Base-by-base conservation (phyloP, 768 basidiomycete genomes). In the Suillus lakei region DNA sequence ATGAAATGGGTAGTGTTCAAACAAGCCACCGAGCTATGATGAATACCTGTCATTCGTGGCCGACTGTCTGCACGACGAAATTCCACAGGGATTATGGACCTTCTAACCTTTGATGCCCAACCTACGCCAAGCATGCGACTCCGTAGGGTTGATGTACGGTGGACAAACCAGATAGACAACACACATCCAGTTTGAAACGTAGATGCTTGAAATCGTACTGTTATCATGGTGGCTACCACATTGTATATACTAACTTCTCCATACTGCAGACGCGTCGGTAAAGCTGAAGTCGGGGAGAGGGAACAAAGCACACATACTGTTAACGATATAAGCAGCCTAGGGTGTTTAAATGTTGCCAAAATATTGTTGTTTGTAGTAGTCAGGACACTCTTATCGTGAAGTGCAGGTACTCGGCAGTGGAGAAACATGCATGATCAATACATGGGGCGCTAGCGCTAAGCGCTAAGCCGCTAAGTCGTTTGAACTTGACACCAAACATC, bases 111-210 rank as follows among this genome's bases (percentile, higher is more conserved):
- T 6, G 79, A 39, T 39, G 39, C 39, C 39, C 15, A 39, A 39
- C 39, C 39, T 16, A 16, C 15, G 39, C 15, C 5, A 41, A 16
- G 5, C 15, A 41, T 5, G 39, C 39, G 39, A 41, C 39, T 41
- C 5, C 39, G 5, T 16, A 15, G 39, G 16, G 82, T 0, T 77
- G 44, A 94, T 88, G 71, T 95, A 90, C 4, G 87, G 87, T 74
- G 26, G 94, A 87, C 23, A 93, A 78, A 2, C 93, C 93, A 50
- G 96, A 96, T 23, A 96, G 79, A 2, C 91, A 79, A 38, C 87
- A 84, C 48, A 96, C 77, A 38, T 80, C 94, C 95, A 62, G 26
- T 78, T 13, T 39, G 39, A 39, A 2, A 16, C 5, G 15, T 15
- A 6, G 5, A 34, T 16, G 15, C 15, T 41, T 16, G 39, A 41